Base-by-base conservation (phyloP, 2,329 filamentous ascomycete genomes). In the Septoria petroselini region DNA sequence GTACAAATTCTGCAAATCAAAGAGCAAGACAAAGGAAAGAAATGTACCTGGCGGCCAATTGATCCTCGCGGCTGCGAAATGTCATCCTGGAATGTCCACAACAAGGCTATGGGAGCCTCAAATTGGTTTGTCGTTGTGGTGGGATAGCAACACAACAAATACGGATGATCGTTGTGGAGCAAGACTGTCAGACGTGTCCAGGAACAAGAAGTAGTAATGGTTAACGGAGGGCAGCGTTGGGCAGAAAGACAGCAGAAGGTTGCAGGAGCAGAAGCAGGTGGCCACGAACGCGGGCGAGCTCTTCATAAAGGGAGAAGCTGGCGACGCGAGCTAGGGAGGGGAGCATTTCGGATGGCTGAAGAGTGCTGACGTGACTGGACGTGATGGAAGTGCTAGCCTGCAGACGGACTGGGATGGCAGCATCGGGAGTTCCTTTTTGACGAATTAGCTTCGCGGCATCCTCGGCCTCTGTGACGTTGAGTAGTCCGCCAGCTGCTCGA, bases 41-140 rank as follows among this genome's bases (percentile, higher is more conserved):
- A 58, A 61, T n/a, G 61, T 69, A 69, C 67, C 67, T 69, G 65
- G 62, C 59, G 58, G 62, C 57, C 61, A 65, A 63, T 52, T 57
- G 56, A 44, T 67, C 63, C 62, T 68, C 64, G 63, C 62, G 60
- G 65, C 44, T 64, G 65, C 65, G 62, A 65, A 58, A 59, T 60
- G 60, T 66, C 67, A 69, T 69, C 65, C 66, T 69, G 67, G 60
- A 42, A 25, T 38, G 35, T 41, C 15, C 43, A 41, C 35, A 42
- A 41, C 51, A 30, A 54, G 50, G 57, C 58, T 57, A 50, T 58
- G 53, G 59, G 56, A 61, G 59, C 58, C 55, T 53, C 48, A 45
- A 35, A 30, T 14, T 9, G 35, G 41, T 37, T 49, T 30, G 37
- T 50, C 46, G 27, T 25, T 15, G 11, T 43, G 30, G 38, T 42